Evolutionary conservation across 2,329 filamentous ascomycete species (phyloP), one percentile per base, ranked within the genome.

Genomic region (Apiospora koreana): DNA sequence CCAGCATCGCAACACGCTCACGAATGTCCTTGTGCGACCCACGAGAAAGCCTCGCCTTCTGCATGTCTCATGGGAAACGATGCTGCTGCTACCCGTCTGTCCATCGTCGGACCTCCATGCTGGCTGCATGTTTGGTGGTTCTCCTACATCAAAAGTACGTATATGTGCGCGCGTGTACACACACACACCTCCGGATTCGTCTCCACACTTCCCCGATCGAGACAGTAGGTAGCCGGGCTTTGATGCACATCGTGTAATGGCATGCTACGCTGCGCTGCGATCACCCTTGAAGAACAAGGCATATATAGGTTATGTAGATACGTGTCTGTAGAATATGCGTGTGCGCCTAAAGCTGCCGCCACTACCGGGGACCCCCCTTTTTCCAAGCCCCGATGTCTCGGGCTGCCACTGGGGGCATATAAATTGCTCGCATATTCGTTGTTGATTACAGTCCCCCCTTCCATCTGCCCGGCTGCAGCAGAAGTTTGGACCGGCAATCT

Each of bases 21-120:
- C 21, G 50, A 31, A 9, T 21, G 14, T 31, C 25, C 25, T 35
- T 21, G 50, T 58, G 50, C 25, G 28, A 58, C 25, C 28, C 25
- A 58, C 50, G 50, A 58, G 50, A 35, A 58, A 18, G 50, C 28
- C 28, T 16, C 9, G 21, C 9, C 16, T 21, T 28, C 8, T 62
- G 54, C 10, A 62, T 62, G 54, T 62, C 54, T 62, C 31, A 62
- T n/a, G 54, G 50, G 50, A n/a, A n/a, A 31, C 54, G 54, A 62
- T 62, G 54, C 28, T 62, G 54, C 54, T 62, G 54, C 54, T 62
- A 62, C 31, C 54, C 54, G 54, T 23, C 50, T 14, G 31, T 54
- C 48, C 9, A 16, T 25, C 23, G 48, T 31, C 48, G 43, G 43
- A 46, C 18, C 18, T 46, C 6, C 12, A 46, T 4, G 18, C 14